phyloP scores from a whole-genome alignment of 176 grass and related monocot genomes.

The Tillandsia fasciculata region DNA sequence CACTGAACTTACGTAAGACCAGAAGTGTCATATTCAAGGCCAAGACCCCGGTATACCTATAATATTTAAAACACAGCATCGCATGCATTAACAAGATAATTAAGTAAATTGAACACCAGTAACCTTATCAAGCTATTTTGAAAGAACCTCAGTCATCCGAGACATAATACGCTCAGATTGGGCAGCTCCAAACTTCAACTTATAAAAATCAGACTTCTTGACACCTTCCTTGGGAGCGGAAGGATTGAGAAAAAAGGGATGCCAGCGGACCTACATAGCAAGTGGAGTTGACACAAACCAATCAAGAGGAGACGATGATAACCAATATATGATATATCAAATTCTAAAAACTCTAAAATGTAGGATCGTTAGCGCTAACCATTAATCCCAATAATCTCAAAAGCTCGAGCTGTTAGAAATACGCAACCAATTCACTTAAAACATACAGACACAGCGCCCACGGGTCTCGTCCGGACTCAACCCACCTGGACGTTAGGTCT shows the following conservation, averaged over 20 bases:
- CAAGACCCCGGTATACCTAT: constrained; percentile 74
- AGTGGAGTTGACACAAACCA: background rate
- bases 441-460: too few relatives aligned
- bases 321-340: background rate
- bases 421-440: too few relatives aligned
- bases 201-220: constrained; percentile 61
- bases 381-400: too few relatives aligned
- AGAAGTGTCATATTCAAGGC: constrained; percentile 65
- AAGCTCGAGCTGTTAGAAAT: too few relatives aligned
- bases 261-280: constrained; percentile 56
- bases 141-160: constrained; percentile 58
- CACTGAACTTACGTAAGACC: constrained; percentile 64
- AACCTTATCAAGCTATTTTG: background rate
- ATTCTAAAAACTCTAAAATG: background rate
- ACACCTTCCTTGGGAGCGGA: constrained; percentile 77
- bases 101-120: background rate
- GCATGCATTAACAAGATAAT: background rate
- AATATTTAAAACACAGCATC: constrained; percentile 9
- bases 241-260: constrained; percentile 80
- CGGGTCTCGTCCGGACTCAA: too few relatives aligned
- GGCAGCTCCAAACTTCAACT: constrained; percentile 51
- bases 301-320: background rate
- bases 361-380: too few relatives aligned
- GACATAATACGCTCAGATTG: constrained; percentile 59
- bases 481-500: too few relatives aligned